Evolutionary conservation across 768 basidiomycete species (phyloP), one percentile per base, ranked within the genome.

Genomic region (Thelephora ganbajun): DNA sequence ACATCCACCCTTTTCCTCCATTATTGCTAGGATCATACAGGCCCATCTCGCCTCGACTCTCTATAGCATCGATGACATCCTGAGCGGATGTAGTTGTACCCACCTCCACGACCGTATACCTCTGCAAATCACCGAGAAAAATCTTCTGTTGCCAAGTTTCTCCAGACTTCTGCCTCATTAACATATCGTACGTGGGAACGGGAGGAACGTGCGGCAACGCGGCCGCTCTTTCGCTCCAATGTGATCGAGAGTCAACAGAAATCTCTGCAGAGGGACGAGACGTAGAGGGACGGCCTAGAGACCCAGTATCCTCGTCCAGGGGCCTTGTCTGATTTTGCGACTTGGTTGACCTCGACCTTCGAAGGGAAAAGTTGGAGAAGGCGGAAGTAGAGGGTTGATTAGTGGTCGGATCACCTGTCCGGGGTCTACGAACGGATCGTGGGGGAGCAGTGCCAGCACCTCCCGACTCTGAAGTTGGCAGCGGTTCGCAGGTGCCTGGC

Each of bases 1-100:
- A 61, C 73, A 92, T 90, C 87, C 89, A 96, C 5, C 76, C 80
- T 4, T 72, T 79, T n/a, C 63, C 68, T 1, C 74, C 76, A 2
- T 63, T 64, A 9, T 30, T 30, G 26, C 26, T 30, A 4, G 26
- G 26, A 30, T 30, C 26, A 9, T 30, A 30, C 4, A 9, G 26
- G 64, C 71, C 75, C 39, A 94, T 62, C 48, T 76, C 73, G 11
- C 84, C 86, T 57, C 83, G 77, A 14, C 64, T 63, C 36, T 80
- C 75, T 22, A 91, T 69, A 57, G 76, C 66, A 11, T 71, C 66
- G 47, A 94, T 62, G 5, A 93, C 76, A 48, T 90, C 84, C 33
- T 77, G 71, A 7, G 88, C 87, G 22, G 67, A 78, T 1, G 85
- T 93, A 9, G 63, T 61, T 11, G 79, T 64, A 1, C 70, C 67